These are phyloP conservation scores for Kodamaea anthophila DNA, from an alignment of 1,139 yeast genomes.

Conservation along the genomic window DNA sequence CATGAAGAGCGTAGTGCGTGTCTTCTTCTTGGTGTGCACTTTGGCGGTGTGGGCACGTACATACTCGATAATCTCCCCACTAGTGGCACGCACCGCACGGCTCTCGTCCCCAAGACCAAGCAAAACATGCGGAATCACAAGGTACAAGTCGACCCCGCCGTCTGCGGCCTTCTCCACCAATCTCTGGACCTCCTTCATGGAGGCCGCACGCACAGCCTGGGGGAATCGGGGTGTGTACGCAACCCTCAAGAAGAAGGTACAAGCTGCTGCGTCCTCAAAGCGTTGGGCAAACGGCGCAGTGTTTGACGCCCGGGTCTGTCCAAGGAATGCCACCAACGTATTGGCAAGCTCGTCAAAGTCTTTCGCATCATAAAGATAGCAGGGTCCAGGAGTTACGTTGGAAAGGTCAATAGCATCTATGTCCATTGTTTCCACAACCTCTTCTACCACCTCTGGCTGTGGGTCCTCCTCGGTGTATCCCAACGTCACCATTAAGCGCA, in stretches of 20 bases:
- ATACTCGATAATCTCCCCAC: constrained; percentile 18
- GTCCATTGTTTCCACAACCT: constrained; percentile 17
- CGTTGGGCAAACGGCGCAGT: constrained; percentile 7
- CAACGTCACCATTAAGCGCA: constrained; percentile 60
- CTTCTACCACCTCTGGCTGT: too few species aligned
- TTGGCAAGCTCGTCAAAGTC: constrained; percentile 31
- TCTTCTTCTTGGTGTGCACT: constrained; percentile 19
- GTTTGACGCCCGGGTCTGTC: constrained; percentile 11
- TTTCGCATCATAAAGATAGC: constrained; percentile 31
- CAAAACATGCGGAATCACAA: constrained; percentile 32
- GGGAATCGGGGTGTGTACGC: constrained; percentile 56
- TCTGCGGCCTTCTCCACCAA: too few species aligned
- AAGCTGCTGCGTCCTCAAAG: constrained; percentile 27
- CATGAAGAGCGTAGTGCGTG: constrained; percentile 24
- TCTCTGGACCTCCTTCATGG: constrained; percentile 35
- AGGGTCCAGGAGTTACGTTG: constrained; percentile 16
- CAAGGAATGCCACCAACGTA: constrained; percentile 25
- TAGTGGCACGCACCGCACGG: constrained; percentile 23
- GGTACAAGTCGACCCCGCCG: constrained; percentile 25
- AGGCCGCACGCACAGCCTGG: constrained; percentile 42
- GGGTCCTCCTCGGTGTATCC: constrained; percentile 16
- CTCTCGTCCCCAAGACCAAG: constrained; percentile 30
- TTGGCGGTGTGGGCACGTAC: constrained; percentile 16
- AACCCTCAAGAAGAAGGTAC: constrained; percentile 51
- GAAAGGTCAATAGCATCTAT: constrained; percentile 14